Evolutionary conservation across 1,284 basidiomycete species (phyloP).

Genomic region (Ganoderma lucidum): DNA sequence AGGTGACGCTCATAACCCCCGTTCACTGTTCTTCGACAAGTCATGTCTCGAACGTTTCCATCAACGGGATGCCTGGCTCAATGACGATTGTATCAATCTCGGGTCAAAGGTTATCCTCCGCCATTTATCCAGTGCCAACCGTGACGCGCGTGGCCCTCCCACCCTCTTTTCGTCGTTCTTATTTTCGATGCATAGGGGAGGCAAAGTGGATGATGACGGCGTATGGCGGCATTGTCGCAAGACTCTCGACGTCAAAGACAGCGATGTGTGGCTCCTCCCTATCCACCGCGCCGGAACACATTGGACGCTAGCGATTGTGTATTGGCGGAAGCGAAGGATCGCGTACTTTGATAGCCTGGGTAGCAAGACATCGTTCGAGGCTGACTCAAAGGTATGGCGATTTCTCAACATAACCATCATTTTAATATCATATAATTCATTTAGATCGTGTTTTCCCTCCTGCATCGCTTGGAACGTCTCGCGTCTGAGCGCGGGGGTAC

Average conservation of each 20-base stretch:
- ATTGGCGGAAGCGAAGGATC: not conserved
- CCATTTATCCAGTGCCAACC: not conserved
- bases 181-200: not conserved
- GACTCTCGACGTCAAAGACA: not conserved
- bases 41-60: not conserved
- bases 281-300: not conserved
- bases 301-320: not conserved
- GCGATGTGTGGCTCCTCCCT: not conserved
- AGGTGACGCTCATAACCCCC: rapidly evolving
- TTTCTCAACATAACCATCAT: not conserved
- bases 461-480: not conserved
- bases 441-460: not conserved
- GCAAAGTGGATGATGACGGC: not conserved
- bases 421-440: not conserved
- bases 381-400: not conserved
- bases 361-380: not conserved
- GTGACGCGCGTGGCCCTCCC: not conserved
- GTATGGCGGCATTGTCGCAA: not conserved
- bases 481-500: not conserved
- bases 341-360: not conserved
- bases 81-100: not conserved
- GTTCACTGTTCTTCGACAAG: not conserved
- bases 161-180: not conserved
- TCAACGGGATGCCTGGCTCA: not conserved
- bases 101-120: not conserved